Base-by-base conservation (phyloP, 2,329 filamentous ascomycete genomes). In the Aspergillus sp. region DNA sequence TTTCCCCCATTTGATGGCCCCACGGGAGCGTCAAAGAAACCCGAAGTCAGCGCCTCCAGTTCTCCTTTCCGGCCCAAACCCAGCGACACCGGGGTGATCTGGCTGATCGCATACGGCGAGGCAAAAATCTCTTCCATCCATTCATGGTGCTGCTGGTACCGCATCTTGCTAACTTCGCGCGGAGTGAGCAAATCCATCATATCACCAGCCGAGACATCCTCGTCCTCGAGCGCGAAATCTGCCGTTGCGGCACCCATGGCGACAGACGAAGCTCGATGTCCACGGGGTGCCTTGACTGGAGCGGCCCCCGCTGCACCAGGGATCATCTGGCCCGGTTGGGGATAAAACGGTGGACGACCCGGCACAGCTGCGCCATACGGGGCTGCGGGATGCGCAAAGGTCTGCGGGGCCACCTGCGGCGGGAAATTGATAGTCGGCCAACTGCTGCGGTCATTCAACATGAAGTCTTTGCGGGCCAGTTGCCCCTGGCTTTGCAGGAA, bases 81-180 rank as follows among this genome's bases (percentile, higher is more conserved):
- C 32, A 97, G 79, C 62, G 95, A 90, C 2, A 89, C 81, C 0
- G 91, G 89, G 6, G 84, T 81, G 48, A 98, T 94, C 62, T 94
- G 88, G 43, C 79, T 79, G 51, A 91, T 85, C 27, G 85, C 78
- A 62, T 95, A 96, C 0, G 90, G 88, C 1, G 91, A 97, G 1
- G 86, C 88, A 45, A 97, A 79, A 29, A 98, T 83, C 68, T 98
- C 91, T 62, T 97, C 93, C 88, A 98, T 95, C 93, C 91, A 97
- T 65, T 95, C 88, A 60, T 98, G 91, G 59, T 98, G 94, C 62
- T 96, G 89, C 63, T 85, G 85, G 66, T 96, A 98, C 46, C 93
- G 81, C 53, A 82, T 81, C 50, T 88, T 75, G 57, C 89, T 94
- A 51, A 98, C 85, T 53, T 98, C 93, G 39, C 90, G 80, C 3